Evolutionary conservation across 306 rosid genomes (phyloP).

Genomic region (Lathyrus oleraceus): DNA sequence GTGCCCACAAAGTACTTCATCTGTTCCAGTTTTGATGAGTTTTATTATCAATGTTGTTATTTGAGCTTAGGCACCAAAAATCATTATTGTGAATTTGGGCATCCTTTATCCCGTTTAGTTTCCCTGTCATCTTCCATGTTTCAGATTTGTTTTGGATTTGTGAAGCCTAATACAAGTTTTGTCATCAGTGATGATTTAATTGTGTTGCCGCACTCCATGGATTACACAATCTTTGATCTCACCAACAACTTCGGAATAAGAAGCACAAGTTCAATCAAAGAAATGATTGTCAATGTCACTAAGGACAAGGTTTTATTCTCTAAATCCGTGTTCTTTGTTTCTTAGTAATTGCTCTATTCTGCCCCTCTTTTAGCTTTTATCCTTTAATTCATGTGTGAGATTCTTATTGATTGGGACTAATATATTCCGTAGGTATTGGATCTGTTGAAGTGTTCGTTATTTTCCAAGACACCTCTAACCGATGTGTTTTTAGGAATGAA

Average conservation of each 20-base stretch:
- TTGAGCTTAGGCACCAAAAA: not conserved
- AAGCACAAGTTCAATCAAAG: not conserved
- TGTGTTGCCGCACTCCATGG: not conserved
- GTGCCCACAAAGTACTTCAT: not conserved
- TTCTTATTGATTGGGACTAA: not conserved
- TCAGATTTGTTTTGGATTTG: not conserved
- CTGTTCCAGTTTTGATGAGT: not conserved
- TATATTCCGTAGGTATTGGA: slow-evolving; percentile 5
- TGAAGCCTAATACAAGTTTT: not conserved
- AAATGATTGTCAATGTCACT: not conserved
- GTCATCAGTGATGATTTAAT: not conserved
- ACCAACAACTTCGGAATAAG: not conserved
- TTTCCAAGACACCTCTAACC: not conserved
- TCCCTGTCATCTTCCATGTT: too few relatives aligned
- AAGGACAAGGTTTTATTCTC: not conserved
- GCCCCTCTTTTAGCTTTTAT: too few relatives aligned
- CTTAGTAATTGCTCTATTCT: too few relatives aligned
- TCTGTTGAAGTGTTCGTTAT: not conserved
- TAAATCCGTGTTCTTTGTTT: too few relatives aligned
- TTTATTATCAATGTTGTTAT: accelerated
- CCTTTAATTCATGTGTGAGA: too few relatives aligned
- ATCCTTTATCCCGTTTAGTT: not conserved
- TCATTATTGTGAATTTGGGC: not conserved
- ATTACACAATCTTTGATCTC: not conserved
- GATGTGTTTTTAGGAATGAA: not conserved